Evolutionary conservation across 345 rosid genomes (phyloP).

Genomic region (Diplotaxis tenuifolia): DNA sequence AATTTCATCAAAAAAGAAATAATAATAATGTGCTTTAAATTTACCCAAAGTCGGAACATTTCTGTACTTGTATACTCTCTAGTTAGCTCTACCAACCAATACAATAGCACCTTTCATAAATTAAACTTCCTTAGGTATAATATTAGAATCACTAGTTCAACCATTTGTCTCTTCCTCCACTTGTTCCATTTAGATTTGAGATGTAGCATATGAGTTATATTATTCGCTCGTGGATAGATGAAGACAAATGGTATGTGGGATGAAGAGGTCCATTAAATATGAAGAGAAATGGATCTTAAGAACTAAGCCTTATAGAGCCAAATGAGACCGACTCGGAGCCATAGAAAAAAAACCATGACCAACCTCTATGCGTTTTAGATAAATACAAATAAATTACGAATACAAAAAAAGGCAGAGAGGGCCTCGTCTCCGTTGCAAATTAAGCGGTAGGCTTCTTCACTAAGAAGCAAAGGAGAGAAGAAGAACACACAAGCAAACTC

Average conservation of each 20-base stretch:
- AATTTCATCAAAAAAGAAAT: too few species aligned
- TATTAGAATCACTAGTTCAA: neutral
- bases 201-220: too few species aligned
- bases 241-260: too few species aligned
- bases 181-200: neutral
- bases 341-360: conserved; percentile 4
- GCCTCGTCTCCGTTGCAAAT: conserved; percentile 7
- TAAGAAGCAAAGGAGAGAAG: conserved; percentile 18
- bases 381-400: neutral
- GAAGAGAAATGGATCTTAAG: too few species aligned
- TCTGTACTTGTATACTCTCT: neutral
- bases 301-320: too few species aligned
- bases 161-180: neutral
- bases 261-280: too few species aligned
- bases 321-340: conserved; percentile 6
- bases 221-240: too few species aligned
- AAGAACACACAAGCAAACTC: neutral
- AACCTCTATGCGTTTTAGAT: neutral
- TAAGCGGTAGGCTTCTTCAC: conserved; percentile 12
- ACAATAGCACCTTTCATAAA: neutral
- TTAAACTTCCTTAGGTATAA: too few species aligned
- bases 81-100: neutral
- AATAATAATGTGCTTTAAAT: neutral
- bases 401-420: too few species aligned
- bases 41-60: conserved; percentile 2